These are phyloP conservation scores for Pichia exigua DNA, from an alignment of 805 yeast species.

Conservation along the genomic window DNA sequence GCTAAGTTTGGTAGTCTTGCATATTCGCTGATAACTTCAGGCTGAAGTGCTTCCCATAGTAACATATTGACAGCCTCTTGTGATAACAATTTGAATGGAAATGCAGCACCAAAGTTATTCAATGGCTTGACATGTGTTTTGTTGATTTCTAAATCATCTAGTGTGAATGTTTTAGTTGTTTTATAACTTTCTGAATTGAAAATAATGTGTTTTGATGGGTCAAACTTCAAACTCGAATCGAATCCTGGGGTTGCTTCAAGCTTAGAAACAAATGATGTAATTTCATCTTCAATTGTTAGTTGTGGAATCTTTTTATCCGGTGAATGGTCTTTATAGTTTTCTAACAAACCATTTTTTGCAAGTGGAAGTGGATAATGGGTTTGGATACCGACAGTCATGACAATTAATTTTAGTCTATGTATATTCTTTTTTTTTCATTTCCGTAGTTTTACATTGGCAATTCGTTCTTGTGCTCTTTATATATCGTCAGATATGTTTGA, in stretches of 20 bases:
- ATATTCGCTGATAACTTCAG: conserved; percentile 34
- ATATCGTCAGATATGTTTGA: too few relatives aligned
- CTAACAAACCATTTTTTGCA: conserved; percentile 15
- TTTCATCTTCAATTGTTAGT: conserved; percentile 20
- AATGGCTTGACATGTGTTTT: conserved; percentile 26
- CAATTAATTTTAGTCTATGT: background rate
- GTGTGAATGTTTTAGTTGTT: conserved; percentile 30
- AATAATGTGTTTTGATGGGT: conserved; percentile 30
- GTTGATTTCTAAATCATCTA: conserved; percentile 29
- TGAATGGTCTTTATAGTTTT: conserved; percentile 12
- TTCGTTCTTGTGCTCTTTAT: too few relatives aligned
- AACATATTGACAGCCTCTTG: conserved; percentile 50
- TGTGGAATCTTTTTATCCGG: conserved; percentile 19
- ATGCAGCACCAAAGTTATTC: conserved; percentile 37
- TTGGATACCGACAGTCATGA: conserved; percentile 14
- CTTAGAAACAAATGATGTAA: conserved; percentile 12
- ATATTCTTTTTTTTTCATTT: too few relatives aligned
- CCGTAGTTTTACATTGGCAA: too few relatives aligned
- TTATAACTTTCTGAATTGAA: conserved; percentile 30
- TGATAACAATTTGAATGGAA: conserved; percentile 52
- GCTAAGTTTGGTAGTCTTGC: conserved; percentile 33
- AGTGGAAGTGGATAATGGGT: conserved; percentile 17
- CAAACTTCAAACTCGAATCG: conserved; percentile 28
- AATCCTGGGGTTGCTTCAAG: conserved; percentile 21
- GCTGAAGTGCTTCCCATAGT: conserved; percentile 42